Evolutionary conservation across 108 stramenopile genomes (phyloP).

Genomic region (Skeletonema menzelii): DNA sequence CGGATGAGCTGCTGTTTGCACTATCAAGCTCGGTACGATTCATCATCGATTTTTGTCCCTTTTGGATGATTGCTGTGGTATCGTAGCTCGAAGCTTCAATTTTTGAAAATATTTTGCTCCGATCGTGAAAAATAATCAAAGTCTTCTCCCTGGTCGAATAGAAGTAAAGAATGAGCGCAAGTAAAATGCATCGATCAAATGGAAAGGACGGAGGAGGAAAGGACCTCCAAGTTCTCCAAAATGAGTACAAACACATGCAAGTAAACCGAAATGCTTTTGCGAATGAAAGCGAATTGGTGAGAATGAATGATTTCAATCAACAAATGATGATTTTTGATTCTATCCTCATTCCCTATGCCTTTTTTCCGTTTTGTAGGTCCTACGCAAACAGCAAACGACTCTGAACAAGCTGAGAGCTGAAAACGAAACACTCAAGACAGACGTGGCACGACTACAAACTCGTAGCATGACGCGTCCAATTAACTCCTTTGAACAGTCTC

Average conservation of each 20-base stretch:
- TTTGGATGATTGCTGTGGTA: too few species aligned
- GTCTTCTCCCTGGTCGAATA: too few species aligned
- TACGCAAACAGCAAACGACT: constrained; percentile 79
- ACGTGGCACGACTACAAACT: constrained; percentile 72
- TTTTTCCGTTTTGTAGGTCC: too few species aligned
- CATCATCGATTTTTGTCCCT: too few species aligned
- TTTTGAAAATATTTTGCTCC: too few species aligned
- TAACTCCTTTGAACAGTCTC: constrained; percentile 53
- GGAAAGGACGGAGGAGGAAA: constrained; percentile 6
- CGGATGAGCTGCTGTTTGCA: too few species aligned
- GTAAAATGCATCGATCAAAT: neutral
- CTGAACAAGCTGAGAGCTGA: constrained; percentile 72
- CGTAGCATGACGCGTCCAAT: constrained; percentile 55
- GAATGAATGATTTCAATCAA: neutral
- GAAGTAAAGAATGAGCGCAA: neutral
- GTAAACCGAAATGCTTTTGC: constrained; percentile 84
- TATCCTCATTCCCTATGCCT: too few species aligned
- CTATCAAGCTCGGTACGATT: too few species aligned
- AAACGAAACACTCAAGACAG: constrained; percentile 76
- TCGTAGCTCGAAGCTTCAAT: too few species aligned
- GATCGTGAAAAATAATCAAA: too few species aligned
- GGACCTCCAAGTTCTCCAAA: constrained; percentile 75
- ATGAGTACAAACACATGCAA: constrained; percentile 89
- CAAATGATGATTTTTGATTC: too few species aligned
- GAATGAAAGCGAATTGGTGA: constrained; percentile 59